A percentile compares a stretch with the other conserved stretches of the same genome.
Conservation (phyloP, 2,329 filamentous ascomycete species). For the Diaporthe sp. region DNA sequence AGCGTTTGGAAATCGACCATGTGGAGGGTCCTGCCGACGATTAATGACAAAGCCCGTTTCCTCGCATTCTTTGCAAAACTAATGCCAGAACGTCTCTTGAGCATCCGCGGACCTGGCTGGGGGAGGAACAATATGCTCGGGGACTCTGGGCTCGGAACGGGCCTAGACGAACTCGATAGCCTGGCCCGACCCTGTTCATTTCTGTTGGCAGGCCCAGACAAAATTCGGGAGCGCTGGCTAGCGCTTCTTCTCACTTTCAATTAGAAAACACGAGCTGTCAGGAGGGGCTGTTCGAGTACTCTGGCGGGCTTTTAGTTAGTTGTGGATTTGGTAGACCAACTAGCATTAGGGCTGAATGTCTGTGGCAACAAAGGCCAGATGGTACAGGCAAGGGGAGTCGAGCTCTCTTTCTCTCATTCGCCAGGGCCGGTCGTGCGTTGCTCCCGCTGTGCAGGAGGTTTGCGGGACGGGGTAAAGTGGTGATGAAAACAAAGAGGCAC, state of each 20-base stretch:
- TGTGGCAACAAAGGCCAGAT: slow-evolving; percentile 2
- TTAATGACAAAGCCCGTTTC: slow-evolving; percentile 33
- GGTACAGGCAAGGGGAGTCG: not conserved
- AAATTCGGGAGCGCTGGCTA: slow-evolving; percentile 1
- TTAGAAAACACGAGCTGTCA: not conserved
- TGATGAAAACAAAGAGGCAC: slow-evolving; percentile 2
- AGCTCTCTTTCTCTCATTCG: not conserved
- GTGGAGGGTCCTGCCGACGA: slow-evolving; percentile 2
- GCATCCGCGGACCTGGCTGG: not conserved
- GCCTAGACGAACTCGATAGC: not conserved
- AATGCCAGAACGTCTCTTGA: not conserved
- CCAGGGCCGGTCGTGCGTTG: not conserved
- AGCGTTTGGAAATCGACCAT: slow-evolving; percentile 10
- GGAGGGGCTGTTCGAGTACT: slow-evolving; percentile 13
- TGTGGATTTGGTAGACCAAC: slow-evolving; percentile 12
- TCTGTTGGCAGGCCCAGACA: slow-evolving; percentile 20
- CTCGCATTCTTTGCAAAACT: slow-evolving; percentile 7
- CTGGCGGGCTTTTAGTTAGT: slow-evolving; percentile 9
- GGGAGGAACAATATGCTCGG: not conserved
- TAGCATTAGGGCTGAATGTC: not conserved
- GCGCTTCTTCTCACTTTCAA: not conserved
- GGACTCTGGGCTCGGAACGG: not conserved
- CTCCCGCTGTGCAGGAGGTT: slow-evolving; percentile 4
- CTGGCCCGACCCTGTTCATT: not conserved
- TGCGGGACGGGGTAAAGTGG: not conserved